Evolutionary conservation across 2,329 filamentous ascomycete genomes (phyloP).

Genomic region (Trichoderma atroviride): DNA sequence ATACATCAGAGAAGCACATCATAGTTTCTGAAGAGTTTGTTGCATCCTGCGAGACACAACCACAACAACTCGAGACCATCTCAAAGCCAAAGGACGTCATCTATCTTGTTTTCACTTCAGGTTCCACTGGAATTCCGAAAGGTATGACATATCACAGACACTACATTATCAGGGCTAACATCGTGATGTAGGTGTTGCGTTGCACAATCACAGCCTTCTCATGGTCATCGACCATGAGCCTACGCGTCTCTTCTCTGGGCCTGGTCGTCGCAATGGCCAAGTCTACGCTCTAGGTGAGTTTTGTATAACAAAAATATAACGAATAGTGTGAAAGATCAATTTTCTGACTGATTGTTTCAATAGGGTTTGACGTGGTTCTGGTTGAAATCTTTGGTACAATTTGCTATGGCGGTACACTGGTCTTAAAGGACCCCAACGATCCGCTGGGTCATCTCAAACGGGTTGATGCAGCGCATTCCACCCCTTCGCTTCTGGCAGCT

Average conservation of each 20-base stretch:
- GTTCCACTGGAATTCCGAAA: neutral
- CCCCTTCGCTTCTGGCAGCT: neutral
- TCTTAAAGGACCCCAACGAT: conserved; percentile 5
- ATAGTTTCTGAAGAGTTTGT: neutral
- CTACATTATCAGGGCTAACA: neutral
- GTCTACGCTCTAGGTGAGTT: conserved; percentile 10
- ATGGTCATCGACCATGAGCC: conserved; percentile 1
- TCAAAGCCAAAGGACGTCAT: neutral
- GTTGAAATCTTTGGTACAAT: conserved; percentile 2
- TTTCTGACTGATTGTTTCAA: neutral
- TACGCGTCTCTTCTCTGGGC: conserved; percentile 1
- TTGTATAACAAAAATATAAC: rapidly evolving
- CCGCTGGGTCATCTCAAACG: neutral
- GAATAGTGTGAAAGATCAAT: neutral
- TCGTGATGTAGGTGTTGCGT: neutral
- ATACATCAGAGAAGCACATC: neutral
- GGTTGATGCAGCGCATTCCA: conserved; percentile 2
- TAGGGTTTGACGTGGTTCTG: conserved; percentile 2
- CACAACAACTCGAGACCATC: neutral
- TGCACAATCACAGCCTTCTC: neutral
- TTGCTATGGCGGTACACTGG: neutral
- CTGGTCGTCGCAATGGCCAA: neutral
- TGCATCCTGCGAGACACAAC: neutral
- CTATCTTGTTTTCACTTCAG: conserved; percentile 5
- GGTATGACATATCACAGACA: too few relatives aligned